Percentiles rank a stretch among this genome's conserved stretches.
These are phyloP conservation scores for Debaryomyces castellii DNA, from an alignment of 805 yeast genomes.

Conservation along the genomic window DNA sequence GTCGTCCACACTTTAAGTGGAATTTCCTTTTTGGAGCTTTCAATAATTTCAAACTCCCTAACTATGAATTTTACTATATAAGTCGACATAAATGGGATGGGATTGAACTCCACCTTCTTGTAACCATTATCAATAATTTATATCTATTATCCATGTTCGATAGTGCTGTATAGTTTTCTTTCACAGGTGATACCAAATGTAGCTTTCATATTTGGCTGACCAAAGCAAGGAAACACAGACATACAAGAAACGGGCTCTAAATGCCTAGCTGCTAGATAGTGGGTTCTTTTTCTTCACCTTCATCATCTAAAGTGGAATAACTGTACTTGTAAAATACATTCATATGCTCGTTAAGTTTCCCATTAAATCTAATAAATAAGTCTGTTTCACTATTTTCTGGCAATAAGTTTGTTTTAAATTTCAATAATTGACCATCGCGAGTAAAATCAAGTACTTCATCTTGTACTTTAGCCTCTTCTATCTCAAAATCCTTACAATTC, in stretches of 20 bases:
- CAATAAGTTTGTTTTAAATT: too few relatives aligned
- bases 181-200: constrained; percentile 62
- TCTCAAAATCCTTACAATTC: too few relatives aligned
- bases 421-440: too few relatives aligned
- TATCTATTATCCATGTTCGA: constrained; percentile 69
- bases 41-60: constrained; percentile 76
- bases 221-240: constrained; percentile 83
- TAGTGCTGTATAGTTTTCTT: constrained; percentile 53
- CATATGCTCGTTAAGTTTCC: too few relatives aligned
- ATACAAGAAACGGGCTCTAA: constrained; percentile 87
- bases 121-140: constrained; percentile 38
- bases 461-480: too few relatives aligned
- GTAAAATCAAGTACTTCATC: too few relatives aligned
- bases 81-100: constrained; percentile 84
- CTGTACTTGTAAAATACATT: neutral
- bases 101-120: constrained; percentile 61
- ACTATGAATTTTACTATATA: constrained; percentile 79
- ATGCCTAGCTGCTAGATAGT: constrained; percentile 73
- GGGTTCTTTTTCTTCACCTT: constrained; percentile 59
- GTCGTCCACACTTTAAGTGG: constrained; percentile 82
- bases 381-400: too few relatives aligned
- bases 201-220: constrained; percentile 80
- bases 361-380: too few relatives aligned
- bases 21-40: constrained; percentile 60
- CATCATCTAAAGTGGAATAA: constrained; percentile 66